Base-by-base conservation (phyloP, 73 alveolate species). In the Blepharisma japonicum region DNA sequence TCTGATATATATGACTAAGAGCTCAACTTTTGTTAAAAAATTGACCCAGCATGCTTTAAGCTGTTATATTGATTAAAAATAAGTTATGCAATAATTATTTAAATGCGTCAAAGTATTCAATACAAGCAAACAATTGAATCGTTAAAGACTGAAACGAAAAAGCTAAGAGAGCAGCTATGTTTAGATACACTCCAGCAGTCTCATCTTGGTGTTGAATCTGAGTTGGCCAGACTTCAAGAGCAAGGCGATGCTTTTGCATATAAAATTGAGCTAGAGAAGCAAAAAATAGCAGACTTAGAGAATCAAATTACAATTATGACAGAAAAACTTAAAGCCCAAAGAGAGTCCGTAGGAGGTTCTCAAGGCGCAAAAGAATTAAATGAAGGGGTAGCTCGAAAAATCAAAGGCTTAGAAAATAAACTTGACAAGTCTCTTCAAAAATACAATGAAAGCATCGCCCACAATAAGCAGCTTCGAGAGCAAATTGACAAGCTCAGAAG, bases 401-500 rank as follows among this genome's bases (percentile, higher is more conserved):
- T 93, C 53, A 91, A 88, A 71, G 88, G 83, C 55, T 81, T 93
- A n/a, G 93, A 91, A 74, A 89, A 91, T 72, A 77, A 86, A 77
- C 81, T 93, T 27, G 98, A 93, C 76, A 81, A 91, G 56, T 81
- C 92, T 38, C 80, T 81, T 6, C 87, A 88, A 8, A 82, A 81
- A 53, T 90, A 88, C 74, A 93, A 93, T 77, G 91, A 90, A 45
- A 77, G 94, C 20, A 56, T 83, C 48, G 88, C 98, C 2, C 68
- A 81, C 4, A 93, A 93, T 71, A 68, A 76, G 56, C 68, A 82
- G 5, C 84, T 90, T 23, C 70, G 93, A 56, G 82, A 83, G 55
- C 82, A 88, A 45, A 91, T 93, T 56, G 93, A 93, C 74, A 86
- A 83, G 77, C 71, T 93, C 82, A 72, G 98, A 61, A 90, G 92